Evolutionary conservation across 2,329 filamentous ascomycete genomes (phyloP).

Genomic region (Periglandula ipomoeae): DNA sequence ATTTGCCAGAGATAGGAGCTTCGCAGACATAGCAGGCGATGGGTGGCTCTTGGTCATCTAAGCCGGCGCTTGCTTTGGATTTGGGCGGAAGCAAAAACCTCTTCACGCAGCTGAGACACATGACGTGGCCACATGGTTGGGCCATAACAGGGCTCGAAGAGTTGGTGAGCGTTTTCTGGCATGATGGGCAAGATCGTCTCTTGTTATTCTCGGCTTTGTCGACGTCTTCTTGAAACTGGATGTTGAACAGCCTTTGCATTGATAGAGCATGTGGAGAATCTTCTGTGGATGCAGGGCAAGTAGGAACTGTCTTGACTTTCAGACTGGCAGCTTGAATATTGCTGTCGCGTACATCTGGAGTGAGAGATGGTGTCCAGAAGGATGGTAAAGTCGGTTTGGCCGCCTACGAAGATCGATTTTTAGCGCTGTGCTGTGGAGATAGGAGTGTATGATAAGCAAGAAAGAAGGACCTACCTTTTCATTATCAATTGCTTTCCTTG

Average conservation of each 20-base stretch:
- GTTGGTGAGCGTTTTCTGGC: conserved; percentile 75
- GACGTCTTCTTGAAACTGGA: conserved; percentile 68
- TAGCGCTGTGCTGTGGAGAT: conserved; percentile 1
- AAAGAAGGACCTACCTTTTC: conserved; percentile 48
- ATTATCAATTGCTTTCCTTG: conserved; percentile 59
- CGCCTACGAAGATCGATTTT: conserved; percentile 39
- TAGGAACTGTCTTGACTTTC: conserved; percentile 56
- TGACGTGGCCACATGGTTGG: conserved; percentile 83
- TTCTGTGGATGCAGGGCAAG: conserved; percentile 66
- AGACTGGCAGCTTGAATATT: conserved; percentile 48
- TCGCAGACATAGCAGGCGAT: conserved; percentile 77
- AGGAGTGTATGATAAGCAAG: background rate
- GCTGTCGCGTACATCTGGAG: conserved; percentile 42
- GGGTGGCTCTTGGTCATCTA: conserved; percentile 36
- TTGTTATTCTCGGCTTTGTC: conserved; percentile 35
- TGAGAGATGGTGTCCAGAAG: conserved; percentile 88
- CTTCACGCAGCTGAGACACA: conserved; percentile 76
- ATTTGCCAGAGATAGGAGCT: conserved; percentile 53
- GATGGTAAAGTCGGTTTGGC: conserved; percentile 65
- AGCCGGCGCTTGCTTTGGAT: conserved; percentile 20
- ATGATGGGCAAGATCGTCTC: conserved; percentile 64
- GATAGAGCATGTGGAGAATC: conserved; percentile 64
- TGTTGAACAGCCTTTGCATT: conserved; percentile 65
- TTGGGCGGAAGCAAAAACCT: conserved; percentile 65
- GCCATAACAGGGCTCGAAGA: conserved; percentile 72